Conservation (phyloP, 306 rosid genomes). For the Elaeagnus macrophylla region DNA sequence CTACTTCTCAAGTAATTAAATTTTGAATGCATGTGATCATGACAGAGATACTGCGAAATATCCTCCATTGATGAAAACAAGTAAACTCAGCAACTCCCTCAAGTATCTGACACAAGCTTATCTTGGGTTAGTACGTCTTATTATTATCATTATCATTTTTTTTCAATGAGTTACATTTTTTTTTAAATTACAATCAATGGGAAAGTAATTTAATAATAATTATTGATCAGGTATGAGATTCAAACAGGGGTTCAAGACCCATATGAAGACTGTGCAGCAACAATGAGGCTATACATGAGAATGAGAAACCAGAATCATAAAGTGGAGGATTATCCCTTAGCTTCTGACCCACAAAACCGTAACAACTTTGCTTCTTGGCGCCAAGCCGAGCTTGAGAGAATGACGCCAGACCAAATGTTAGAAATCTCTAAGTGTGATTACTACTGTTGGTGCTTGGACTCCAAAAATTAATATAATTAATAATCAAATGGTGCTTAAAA, state of each 20-base stretch:
- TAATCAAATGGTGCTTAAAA: background rate
- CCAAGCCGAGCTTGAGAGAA: constrained; percentile 69
- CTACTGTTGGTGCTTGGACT: constrained; percentile 96
- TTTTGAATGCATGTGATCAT: background rate
- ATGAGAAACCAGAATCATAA: constrained; percentile 61
- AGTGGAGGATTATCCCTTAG: constrained; percentile 52
- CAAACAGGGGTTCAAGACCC: constrained; percentile 83
- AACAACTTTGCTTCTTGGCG: constrained; percentile 65
- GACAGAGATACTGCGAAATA: constrained; percentile 87
- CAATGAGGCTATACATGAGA: constrained; percentile 76
- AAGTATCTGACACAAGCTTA: constrained; percentile 78
- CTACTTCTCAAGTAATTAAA: too few species aligned
- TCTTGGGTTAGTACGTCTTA: constrained; percentile 56
- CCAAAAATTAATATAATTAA: constrained; percentile 1
- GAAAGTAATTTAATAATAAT: too few species aligned
- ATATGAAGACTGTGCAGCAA: constrained; percentile 78
- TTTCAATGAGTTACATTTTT: background rate
- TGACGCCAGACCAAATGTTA: constrained; percentile 78
- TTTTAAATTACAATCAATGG: background rate
- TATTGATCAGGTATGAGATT: constrained; percentile 61
- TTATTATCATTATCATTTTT: background rate
- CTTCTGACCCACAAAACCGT: constrained; percentile 63
- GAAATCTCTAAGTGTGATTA: constrained; percentile 79
- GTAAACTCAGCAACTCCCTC: constrained; percentile 92
- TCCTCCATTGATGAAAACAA: constrained; percentile 94